A percentile compares a stretch with the other conserved stretches of the same genome.
These are phyloP conservation scores for Fusarium metavorans DNA, from an alignment of 2,329 filamentous ascomycete genomes.

Conservation along the genomic window DNA sequence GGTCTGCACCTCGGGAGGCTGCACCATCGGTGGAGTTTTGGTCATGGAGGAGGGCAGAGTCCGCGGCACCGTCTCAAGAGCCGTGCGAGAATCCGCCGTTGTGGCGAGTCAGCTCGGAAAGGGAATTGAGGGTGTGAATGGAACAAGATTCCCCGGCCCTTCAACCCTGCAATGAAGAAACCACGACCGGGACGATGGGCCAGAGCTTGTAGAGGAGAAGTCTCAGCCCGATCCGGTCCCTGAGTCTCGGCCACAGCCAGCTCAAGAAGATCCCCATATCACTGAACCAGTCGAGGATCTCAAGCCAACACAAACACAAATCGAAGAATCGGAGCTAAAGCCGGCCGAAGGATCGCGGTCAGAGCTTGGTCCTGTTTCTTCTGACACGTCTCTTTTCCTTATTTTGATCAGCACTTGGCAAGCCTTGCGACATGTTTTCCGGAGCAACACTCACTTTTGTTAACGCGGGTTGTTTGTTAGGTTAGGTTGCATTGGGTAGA, in stretches of 20 bases:
- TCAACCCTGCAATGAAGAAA: conserved; percentile 25
- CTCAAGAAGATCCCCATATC: neutral
- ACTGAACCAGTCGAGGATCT: neutral
- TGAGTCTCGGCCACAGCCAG: conserved; percentile 2
- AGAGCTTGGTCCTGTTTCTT: neutral
- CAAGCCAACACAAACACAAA: neutral
- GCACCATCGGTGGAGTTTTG: conserved; percentile 79
- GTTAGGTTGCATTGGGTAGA: conserved; percentile 29
- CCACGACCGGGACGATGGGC: conserved; percentile 4
- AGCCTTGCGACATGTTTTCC: conserved; percentile 26
- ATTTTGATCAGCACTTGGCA: conserved; percentile 27
- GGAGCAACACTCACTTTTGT: conserved; percentile 35
- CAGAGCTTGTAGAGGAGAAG: neutral
- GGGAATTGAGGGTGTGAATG: conserved; percentile 54
- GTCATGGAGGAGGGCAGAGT: conserved; percentile 80
- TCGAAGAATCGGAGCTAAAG: conserved; percentile 2
- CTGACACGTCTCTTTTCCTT: conserved; percentile 16
- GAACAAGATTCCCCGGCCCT: conserved; percentile 44
- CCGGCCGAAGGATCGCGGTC: neutral
- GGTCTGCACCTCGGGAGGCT: conserved; percentile 82
- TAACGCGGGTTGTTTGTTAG: conserved; percentile 40
- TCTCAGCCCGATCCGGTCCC: neutral
- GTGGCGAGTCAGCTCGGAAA: conserved; percentile 73
- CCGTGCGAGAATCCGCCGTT: conserved; percentile 77
- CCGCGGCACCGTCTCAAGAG: conserved; percentile 74